Evolutionary conservation across 2,329 filamentous ascomycete genomes (phyloP), one percentile per base, ranked within the genome.

Genomic region (Ophiostoma pallidulum): DNA sequence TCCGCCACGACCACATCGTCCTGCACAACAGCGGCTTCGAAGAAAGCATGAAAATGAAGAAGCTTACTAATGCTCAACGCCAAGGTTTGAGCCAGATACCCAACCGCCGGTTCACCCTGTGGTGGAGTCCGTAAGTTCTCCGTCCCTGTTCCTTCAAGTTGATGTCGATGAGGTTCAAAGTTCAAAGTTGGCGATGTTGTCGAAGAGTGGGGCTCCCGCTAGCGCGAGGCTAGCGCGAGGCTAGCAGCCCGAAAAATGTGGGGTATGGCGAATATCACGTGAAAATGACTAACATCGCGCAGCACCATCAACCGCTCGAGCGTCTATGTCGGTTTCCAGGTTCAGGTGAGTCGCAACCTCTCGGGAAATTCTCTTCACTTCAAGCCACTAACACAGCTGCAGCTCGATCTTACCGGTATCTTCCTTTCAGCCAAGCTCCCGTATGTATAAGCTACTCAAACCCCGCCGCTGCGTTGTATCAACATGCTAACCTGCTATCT

Each of bases 341-440:
- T 98, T 26, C 92, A 98, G 61, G 77, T 98, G n/a, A n/a, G n/a
- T n/a, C n/a, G n/a, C n/a, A n/a, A n/a, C n/a, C n/a, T n/a, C n/a
- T n/a, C n/a, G n/a, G n/a, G n/a, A n/a, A n/a, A n/a, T n/a, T n/a
- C n/a, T n/a, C n/a, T n/a, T n/a, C n/a, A n/a, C n/a, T n/a, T n/a
- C n/a, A n/a, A n/a, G n/a, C n/a, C n/a, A n/a, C n/a, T n/a, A n/a
- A n/a, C n/a, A n/a, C n/a, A n/a, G n/a, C n/a, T n/a, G n/a, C n/a
- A n/a, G n/a, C n/a, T n/a, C n/a, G 92, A 98, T 75, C 70, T 98
- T 48, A 98, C 94, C 1, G 92, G 92, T 63, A 98, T 98, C 52
- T 98, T 98, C 80, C 75, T 98, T 62, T 94, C 98, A 71, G 92
- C 92, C 59, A 98, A 98, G 69, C 98, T 98, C 49, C 94, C 92